Evolutionary conservation across 106 monocot species (phyloP), one percentile per base, ranked within the genome.

Genomic region (Chionographis japonica): DNA sequence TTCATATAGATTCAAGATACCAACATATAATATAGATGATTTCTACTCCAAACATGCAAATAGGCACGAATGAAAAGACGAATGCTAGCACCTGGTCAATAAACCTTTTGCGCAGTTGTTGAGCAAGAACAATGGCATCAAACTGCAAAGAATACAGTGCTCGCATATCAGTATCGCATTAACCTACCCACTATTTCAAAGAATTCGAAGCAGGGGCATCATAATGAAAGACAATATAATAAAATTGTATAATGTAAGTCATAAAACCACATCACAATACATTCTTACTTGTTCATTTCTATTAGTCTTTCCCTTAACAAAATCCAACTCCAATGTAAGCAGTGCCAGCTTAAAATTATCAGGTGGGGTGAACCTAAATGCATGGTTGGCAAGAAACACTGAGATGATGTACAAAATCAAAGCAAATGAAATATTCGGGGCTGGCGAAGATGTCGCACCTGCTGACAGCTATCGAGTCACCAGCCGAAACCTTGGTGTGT

Each of bases 101-200:
- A 51, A 90, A 92, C 72, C 77, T 89, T 56, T 81, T 92, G 6
- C 78, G 72, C 60, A 98, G 72, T 62, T 92, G 97, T 69, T 92
- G 80, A 55, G 87, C 70, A 79, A 98, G 97, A 75, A 87, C 65
- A 69, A 82, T 76, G 52, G 97, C 97, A 89, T 98, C 97, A 53
- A 98, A 17, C 97, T 98, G 79, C 65, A 80, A 36, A 55, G 54
- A 17, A 73, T 59, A 50, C 43, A 65, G 27, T 19, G 13, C n/a
- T 53, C 12, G 50, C 35, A 62, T 18, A 62, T 58, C 37, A 71
- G 59, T 18, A 54, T 52, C 37, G 19, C 37, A 58, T 43, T 17
- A 12, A 16, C 15, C 42, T 7, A 40, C 42, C 6, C 63, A 43
- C 20, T 62, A 46, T 11, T 16, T n/a, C 17, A 52, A 50, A 4